Base-by-base conservation (phyloP, 2,329 filamentous ascomycete species). In the Ophiostoma triangulosporum region DNA sequence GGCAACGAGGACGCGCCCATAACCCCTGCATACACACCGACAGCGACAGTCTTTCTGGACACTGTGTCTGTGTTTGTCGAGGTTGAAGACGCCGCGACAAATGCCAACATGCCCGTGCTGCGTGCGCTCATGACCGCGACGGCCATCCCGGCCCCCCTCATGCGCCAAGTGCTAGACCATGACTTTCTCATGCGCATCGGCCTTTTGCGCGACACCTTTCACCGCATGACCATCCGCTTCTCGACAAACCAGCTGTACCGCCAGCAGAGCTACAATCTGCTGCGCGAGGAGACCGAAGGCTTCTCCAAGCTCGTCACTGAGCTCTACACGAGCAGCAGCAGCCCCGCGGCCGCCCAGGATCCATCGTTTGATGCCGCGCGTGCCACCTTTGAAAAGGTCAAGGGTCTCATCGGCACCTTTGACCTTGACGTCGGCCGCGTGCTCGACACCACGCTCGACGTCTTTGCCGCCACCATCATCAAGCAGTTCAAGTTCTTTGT, bases 261-360 rank as follows among this genome's bases (percentile, higher is more conserved):
- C 56, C 93, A 97, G 68, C 88, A 91, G 14, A 97, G 95, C 67
- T 97, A 95, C 73, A 98, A 98, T 63, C 72, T 98, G 7, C 73
- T 98, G 20, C 83, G 93, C 45, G 93, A 98, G 70, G 93, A 98
- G 68, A 88, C 88, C 0, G 93, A 98, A 69, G 93, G 94, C 38
- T 98, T 95, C 65, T 90, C 93, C 0, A 98, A 98, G 67, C 79
- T 98, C 48, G 82, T 95, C 56, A 96, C 91, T 0, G 93, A 98
- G 66, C 82, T 97, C 31, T 98, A 96, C 68, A 91, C 88, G 7
- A 94, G 87, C 53, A 55, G 56, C 1, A 94, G 86, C 51, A 57
- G 56, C 0, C 88, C 86, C 62, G 83, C 83, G 60, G 81, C 78
- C 57, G 81, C 84, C 53, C 81, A 82, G 33, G 60, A 62, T 35